Conservation (phyloP, 129 eudicot genomes). For the Logfia minima region DNA sequence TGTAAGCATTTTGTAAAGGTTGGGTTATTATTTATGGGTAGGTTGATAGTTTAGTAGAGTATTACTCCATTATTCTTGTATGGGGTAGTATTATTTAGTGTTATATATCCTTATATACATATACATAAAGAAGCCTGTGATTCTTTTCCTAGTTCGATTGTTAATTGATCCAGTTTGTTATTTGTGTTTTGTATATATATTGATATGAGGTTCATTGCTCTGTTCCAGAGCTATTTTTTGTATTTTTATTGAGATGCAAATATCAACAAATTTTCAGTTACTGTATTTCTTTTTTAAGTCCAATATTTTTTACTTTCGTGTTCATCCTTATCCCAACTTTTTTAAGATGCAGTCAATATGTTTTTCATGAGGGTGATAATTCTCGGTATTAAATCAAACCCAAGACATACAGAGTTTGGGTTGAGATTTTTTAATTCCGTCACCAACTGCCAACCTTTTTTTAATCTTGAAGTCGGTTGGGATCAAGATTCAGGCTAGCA, state of each 20-base stretch:
- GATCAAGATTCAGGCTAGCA: no score
- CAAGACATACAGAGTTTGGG: no score
- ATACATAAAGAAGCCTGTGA: background rate
- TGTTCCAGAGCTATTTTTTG: background rate
- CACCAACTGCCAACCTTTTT: no score
- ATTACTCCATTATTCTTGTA: background rate
- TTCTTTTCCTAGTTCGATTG: background rate
- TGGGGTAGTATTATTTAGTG: background rate
- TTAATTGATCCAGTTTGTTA: background rate
- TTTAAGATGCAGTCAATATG: no score
- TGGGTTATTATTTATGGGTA: background rate
- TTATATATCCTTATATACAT: background rate
- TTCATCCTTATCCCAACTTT: no score
- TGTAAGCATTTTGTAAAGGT: background rate
- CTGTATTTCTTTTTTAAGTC: no score
- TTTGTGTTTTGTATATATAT: background rate
- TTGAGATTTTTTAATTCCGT: no score
- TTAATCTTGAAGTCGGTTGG: no score
- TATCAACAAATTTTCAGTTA: no score
- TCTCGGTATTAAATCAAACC: no score
- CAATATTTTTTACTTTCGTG: background rate
- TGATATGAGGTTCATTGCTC: background rate
- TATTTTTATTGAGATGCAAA: no score
- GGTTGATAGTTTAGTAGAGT: background rate
- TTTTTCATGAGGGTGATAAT: no score